Percentiles rank a stretch among this genome's conserved stretches.
Conservation (phyloP, 768 basidiomycete genomes). For the Lanmaoa rubissima region DNA sequence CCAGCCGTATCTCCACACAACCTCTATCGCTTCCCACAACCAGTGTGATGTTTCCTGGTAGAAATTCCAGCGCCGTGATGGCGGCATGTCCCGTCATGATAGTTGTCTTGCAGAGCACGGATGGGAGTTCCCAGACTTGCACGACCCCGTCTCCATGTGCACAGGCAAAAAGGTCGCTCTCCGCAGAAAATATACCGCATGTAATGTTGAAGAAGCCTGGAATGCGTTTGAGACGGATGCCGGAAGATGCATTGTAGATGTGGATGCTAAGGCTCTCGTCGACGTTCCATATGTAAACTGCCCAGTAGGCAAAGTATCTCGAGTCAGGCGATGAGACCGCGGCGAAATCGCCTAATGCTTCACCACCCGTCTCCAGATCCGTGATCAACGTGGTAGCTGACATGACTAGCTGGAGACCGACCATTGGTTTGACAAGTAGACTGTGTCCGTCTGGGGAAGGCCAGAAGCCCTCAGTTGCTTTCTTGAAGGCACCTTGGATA, state of each 20-base stretch:
- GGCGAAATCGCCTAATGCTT: neutral
- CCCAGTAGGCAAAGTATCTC: conserved; percentile 20
- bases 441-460: conserved; percentile 12
- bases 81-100: conserved; percentile 8
- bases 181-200: conserved; percentile 12
- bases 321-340: conserved; percentile 16
- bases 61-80: conserved; percentile 13
- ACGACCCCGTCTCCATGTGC: conserved; percentile 17
- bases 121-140: conserved; percentile 20
- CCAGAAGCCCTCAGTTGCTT: neutral
- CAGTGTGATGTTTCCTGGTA: conserved; percentile 8
- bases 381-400: conserved; percentile 2
- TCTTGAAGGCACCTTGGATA: neutral
- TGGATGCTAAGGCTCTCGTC: conserved; percentile 16
- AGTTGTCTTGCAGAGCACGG: neutral
- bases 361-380: conserved; percentile 12
- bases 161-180: conserved; percentile 6
- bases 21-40: conserved; percentile 12
- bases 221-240: conserved; percentile 12
- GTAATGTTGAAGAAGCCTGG: conserved; percentile 15
- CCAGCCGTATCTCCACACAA: conserved; percentile 11
- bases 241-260: conserved; percentile 13
- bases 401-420: conserved; percentile 5
- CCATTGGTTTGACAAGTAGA: conserved; percentile 9
- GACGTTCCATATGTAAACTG: conserved; percentile 17